Percentiles rank a stretch among this genome's conserved stretches.
These are phyloP conservation scores for Candida andamanensis DNA, from an alignment of 805 yeast genomes.

Conservation along the genomic window DNA sequence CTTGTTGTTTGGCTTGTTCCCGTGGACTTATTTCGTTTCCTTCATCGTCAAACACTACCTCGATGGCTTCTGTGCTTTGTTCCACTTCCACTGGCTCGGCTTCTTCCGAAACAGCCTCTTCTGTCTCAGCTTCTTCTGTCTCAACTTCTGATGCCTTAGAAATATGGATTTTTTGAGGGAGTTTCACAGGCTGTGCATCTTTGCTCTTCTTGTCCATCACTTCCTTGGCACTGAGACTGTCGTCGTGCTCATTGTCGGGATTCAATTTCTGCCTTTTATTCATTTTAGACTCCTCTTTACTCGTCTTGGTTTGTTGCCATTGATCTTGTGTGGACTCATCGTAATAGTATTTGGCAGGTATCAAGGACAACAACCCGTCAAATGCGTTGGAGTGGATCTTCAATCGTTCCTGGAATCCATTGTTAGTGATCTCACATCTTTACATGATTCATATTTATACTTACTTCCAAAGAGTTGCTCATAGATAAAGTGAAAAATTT, in stretches of 20 bases:
- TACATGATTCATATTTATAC: slow-evolving; percentile 18
- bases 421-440: slow-evolving; percentile 16
- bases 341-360: slow-evolving; percentile 91
- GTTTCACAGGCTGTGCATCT: slow-evolving; percentile 45
- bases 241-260: slow-evolving; percentile 51
- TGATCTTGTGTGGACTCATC: slow-evolving; percentile 87
- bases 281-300: slow-evolving; percentile 55
- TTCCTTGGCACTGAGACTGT: slow-evolving; percentile 49
- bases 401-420: slow-evolving; percentile 59
- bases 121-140: slow-evolving; percentile 10
- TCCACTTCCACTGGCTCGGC: slow-evolving; percentile 8
- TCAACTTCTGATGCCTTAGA: slow-evolving; percentile 17
- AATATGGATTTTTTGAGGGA: slow-evolving; percentile 31
- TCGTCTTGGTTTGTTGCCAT: slow-evolving; percentile 81
- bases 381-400: slow-evolving; percentile 78
- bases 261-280: slow-evolving; percentile 71
- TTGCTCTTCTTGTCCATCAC: slow-evolving; percentile 51
- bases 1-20: slow-evolving; percentile 3
- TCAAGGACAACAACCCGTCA: slow-evolving; percentile 81
- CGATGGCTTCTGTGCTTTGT: slow-evolving; percentile 12
- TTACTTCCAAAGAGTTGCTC: slow-evolving; percentile 60
- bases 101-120: slow-evolving; percentile 6
- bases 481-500: slow-evolving; percentile 17
- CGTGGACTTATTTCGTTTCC: slow-evolving; percentile 19
- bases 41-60: slow-evolving; percentile 65